Percentiles rank a stretch among this genome's conserved stretches.
These are phyloP conservation scores for Talaromyces sp. DNA, from an alignment of 2,329 filamentous ascomycete species.

Conservation along the genomic window DNA sequence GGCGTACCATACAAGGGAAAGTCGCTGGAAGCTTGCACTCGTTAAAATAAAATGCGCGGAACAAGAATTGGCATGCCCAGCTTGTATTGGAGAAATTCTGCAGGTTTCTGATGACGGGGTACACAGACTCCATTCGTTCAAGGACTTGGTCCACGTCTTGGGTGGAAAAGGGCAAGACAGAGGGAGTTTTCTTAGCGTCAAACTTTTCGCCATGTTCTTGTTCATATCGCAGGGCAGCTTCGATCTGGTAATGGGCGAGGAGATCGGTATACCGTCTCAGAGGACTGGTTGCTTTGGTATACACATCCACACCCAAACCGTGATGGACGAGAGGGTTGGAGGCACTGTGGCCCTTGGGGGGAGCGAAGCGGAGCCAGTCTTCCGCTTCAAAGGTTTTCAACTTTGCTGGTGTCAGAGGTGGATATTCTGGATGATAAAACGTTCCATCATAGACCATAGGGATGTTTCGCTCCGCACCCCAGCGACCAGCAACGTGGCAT, in stretches of 20 bases:
- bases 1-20: slow-evolving; percentile 33
- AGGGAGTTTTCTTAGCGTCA: slow-evolving; percentile 22
- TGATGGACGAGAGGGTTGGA: slow-evolving; percentile 45
- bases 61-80: slow-evolving; percentile 51
- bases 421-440: slow-evolving; percentile 36
- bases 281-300: slow-evolving; percentile 56
- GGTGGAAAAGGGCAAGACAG: slow-evolving; percentile 46
- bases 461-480: slow-evolving; percentile 32
- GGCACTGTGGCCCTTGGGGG: slow-evolving; percentile 37
- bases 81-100: slow-evolving; percentile 30
- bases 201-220: slow-evolving; percentile 40
- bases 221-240: slow-evolving; percentile 55
- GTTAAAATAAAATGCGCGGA: slow-evolving; percentile 52
- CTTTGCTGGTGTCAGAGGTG: slow-evolving; percentile 29
- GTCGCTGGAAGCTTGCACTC: slow-evolving; percentile 47
- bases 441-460: slow-evolving; percentile 32
- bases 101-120: slow-evolving; percentile 37
- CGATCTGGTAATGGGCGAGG: slow-evolving; percentile 59
- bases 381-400: slow-evolving; percentile 37
- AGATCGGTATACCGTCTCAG: slow-evolving; percentile 57
- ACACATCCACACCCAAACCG: slow-evolving; percentile 47
- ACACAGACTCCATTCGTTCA: slow-evolving; percentile 34
- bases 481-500: slow-evolving; percentile 29
- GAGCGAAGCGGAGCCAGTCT: slow-evolving; percentile 29
- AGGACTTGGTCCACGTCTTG: slow-evolving; percentile 46